phyloP scores from a whole-genome alignment of 2,329 filamentous ascomycete species.

The Aspergillus spinulosporus region DNA sequence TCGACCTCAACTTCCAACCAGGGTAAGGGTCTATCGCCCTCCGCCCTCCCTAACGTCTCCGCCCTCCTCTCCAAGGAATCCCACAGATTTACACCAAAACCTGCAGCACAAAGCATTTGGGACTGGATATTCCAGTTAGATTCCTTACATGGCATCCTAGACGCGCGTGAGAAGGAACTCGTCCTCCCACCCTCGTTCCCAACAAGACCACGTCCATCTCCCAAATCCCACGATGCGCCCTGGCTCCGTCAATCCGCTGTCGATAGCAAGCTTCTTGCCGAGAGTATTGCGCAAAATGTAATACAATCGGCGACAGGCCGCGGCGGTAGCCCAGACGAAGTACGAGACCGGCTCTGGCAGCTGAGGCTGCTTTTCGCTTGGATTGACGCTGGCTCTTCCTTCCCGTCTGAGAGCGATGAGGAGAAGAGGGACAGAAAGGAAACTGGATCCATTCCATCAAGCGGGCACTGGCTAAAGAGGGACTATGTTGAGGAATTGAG shows the following conservation, averaged over 20 bases:
- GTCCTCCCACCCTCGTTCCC: slow-evolving; percentile 54
- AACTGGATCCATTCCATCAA: slow-evolving; percentile 20
- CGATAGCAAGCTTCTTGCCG: slow-evolving; percentile 71
- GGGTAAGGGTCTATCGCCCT: slow-evolving; percentile 28
- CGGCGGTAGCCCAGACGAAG: slow-evolving; percentile 43
- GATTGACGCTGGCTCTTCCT: slow-evolving; percentile 50
- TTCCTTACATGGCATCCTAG: slow-evolving; percentile 49
- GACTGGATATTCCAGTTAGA: slow-evolving; percentile 73
- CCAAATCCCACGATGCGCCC: slow-evolving; percentile 49
- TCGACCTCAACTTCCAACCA: slow-evolving; percentile 26
- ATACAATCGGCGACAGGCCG: slow-evolving; percentile 33
- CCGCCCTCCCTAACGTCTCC: slow-evolving; percentile 26
- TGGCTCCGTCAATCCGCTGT: slow-evolving; percentile 62
- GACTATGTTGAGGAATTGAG: slow-evolving; percentile 43
- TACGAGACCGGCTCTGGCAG: slow-evolving; percentile 62
- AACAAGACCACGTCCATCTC: slow-evolving; percentile 30
- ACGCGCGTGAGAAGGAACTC: slow-evolving; percentile 66
- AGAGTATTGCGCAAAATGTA: slow-evolving; percentile 44
- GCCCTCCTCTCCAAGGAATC: slow-evolving; percentile 23
- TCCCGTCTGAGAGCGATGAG: slow-evolving; percentile 27
- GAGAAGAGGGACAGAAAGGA: slow-evolving; percentile 40
- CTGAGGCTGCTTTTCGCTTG: slow-evolving; percentile 65
- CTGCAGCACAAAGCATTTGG: slow-evolving; percentile 53
- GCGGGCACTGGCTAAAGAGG: slow-evolving; percentile 40
- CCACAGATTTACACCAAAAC: slow-evolving; percentile 28